These are phyloP conservation scores for Tetrahymena elliotti DNA, from an alignment of 73 alveolate species.

Conservation along the genomic window DNA sequence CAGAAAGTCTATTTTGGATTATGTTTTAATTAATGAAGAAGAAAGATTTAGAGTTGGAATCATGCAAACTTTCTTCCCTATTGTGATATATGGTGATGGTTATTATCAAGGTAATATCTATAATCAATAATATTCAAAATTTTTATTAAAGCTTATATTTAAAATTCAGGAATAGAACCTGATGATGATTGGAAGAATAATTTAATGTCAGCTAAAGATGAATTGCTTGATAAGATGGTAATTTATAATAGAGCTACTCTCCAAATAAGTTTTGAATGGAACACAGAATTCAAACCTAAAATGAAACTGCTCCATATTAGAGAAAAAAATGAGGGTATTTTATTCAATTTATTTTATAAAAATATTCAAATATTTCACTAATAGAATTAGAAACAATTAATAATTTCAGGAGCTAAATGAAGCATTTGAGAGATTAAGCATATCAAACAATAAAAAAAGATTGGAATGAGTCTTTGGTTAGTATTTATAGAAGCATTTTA, in stretches of 20 bases:
- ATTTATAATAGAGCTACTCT: slow-evolving; percentile 80
- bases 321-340: slow-evolving; percentile 43
- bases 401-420: neutral
- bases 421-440: neutral
- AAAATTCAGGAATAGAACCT: slow-evolving; percentile 71
- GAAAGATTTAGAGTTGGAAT: slow-evolving; percentile 76
- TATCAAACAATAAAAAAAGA: neutral
- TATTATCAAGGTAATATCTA: neutral
- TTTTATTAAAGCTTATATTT: too few species aligned
- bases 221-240: slow-evolving; percentile 75
- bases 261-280: slow-evolving; percentile 70
- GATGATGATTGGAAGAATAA: slow-evolving; percentile 88
- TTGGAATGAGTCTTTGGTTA: neutral
- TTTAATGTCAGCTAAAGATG: slow-evolving; percentile 89
- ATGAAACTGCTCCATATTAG: slow-evolving; percentile 63
- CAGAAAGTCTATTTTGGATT: slow-evolving; percentile 74
- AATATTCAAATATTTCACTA: neutral
- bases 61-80: slow-evolving; percentile 60
- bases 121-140: too few species aligned
- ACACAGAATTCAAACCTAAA: slow-evolving; percentile 54
- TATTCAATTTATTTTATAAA: neutral
- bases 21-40: slow-evolving; percentile 70
- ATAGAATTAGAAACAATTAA: neutral
- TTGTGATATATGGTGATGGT: slow-evolving; percentile 82
- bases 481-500: neutral